These are phyloP conservation scores for Ophiobolus disseminans DNA, from an alignment of 2,329 filamentous ascomycete species.

Conservation along the genomic window DNA sequence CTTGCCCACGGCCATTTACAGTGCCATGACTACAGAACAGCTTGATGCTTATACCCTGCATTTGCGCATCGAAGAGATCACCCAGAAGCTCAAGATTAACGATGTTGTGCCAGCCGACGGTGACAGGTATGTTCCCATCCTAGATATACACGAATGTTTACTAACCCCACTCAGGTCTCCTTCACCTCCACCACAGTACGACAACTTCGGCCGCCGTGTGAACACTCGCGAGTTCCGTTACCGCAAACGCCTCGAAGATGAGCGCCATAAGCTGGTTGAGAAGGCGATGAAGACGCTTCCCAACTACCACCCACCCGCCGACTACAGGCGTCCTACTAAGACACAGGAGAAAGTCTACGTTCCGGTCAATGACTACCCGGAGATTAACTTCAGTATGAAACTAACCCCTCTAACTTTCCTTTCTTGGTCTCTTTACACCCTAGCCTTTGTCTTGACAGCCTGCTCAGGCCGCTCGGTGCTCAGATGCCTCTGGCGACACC, in stretches of 20 bases:
- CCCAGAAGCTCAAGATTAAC: constrained; percentile 98
- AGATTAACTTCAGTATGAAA: constrained; percentile 99
- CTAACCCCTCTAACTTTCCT: constrained; percentile 81
- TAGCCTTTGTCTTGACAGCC: constrained; percentile 54
- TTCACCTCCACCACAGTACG: constrained; percentile 94
- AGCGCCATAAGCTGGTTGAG: constrained; percentile 97
- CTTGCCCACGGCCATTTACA: constrained; percentile 92
- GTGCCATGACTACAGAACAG: constrained; percentile 98
- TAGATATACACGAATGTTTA: neutral
- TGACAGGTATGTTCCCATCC: constrained; percentile 70
- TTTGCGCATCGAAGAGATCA: constrained; percentile 97
- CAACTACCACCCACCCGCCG: constrained; percentile 98
- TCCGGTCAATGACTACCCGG: constrained; percentile 99
- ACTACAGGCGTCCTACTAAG: constrained; percentile 98
- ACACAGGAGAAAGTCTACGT: constrained; percentile 99
- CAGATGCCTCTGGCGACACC: constrained; percentile 38
- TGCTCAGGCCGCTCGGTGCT: constrained; percentile 43
- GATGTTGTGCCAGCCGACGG: constrained; percentile 97
- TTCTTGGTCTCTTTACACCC: constrained; percentile 52
- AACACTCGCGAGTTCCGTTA: constrained; percentile 99
- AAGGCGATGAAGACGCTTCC: constrained; percentile 99
- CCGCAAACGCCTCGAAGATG: constrained; percentile 96
- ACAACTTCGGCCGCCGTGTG: constrained; percentile 98
- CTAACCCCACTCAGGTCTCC: constrained; percentile 71
- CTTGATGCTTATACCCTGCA: constrained; percentile 96